Evolutionary conservation across 2,329 filamentous ascomycete species (phyloP).

Genomic region (Aspergillus tamarii): DNA sequence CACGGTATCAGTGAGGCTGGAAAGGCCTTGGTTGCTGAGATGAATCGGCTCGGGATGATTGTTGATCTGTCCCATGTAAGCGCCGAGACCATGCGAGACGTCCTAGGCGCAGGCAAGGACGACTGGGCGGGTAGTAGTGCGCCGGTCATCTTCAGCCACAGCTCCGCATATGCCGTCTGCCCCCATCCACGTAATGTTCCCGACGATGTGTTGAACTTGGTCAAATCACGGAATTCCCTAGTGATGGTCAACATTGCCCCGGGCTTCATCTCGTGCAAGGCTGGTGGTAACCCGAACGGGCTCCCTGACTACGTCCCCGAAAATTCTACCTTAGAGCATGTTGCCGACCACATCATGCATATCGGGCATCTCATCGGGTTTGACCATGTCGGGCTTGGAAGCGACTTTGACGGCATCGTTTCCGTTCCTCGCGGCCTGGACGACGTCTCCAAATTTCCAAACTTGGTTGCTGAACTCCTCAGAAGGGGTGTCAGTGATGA

Average conservation of each 20-base stretch:
- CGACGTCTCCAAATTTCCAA: slow-evolving; percentile 82
- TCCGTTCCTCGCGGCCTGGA: slow-evolving; percentile 73
- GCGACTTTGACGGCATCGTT: slow-evolving; percentile 77
- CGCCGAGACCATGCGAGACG: slow-evolving; percentile 81
- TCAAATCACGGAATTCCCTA: slow-evolving; percentile 72
- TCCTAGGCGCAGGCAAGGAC: slow-evolving; percentile 64
- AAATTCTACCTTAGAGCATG: slow-evolving; percentile 74
- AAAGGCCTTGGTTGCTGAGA: slow-evolving; percentile 73
- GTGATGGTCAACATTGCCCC: slow-evolving; percentile 93
- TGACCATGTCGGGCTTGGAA: slow-evolving; percentile 84
- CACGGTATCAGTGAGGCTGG: slow-evolving; percentile 74
- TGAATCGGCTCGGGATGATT: slow-evolving; percentile 95
- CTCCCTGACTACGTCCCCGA: slow-evolving; percentile 68
- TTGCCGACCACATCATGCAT: slow-evolving; percentile 78
- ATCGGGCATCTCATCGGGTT: slow-evolving; percentile 84
- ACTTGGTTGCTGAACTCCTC: slow-evolving; percentile 75
- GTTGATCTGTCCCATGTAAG: slow-evolving; percentile 83
- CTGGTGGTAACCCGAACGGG: slow-evolving; percentile 61
- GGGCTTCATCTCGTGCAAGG: slow-evolving; percentile 77
- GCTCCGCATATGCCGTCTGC: slow-evolving; percentile 77
- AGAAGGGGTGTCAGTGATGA: slow-evolving; percentile 71
- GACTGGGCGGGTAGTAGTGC: slow-evolving; percentile 74
- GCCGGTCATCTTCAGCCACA: slow-evolving; percentile 88
- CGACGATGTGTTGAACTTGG: slow-evolving; percentile 76
- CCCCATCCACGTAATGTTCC: slow-evolving; percentile 90